Evolutionary conservation across 495 filamentous ascomycete genomes (phyloP), one percentile per base, ranked within the genome.

Genomic region (Podospora australis): DNA sequence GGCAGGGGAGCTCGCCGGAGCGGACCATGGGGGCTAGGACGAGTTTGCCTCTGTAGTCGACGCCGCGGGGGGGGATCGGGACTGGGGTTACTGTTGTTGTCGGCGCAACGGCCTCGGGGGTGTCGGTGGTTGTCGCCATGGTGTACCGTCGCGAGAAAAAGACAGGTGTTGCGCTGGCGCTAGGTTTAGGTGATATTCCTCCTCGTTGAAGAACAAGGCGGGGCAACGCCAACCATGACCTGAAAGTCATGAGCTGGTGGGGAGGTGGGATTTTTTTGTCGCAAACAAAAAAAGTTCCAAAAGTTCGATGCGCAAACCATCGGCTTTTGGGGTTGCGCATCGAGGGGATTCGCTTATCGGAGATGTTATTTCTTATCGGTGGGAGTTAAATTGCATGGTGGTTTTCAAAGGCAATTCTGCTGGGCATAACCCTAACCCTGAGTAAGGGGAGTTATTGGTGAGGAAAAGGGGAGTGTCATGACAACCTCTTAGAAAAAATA

Each of bases 1-100:
- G 82, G 7, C 86, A 89, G 4, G 94, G 94, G 14, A 96, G 73
- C 70, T 99, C 92, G 55, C 94, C 94, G 21, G 86, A 90, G 29
- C 92, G 83, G 20, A 98, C 92, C 92, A 98, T 98, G 30, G 92
- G 92, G 20, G 92, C 92, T 25, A 99, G 83, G 25, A 96, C 94
- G 50, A 96, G 66, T 68, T 94, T 96, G 58, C 83, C 84, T 54
- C 90, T 80, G 67, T 94, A 96, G 70, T 96, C 90, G 62, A 95
- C 88, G 46, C 90, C 90, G 63, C 84, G 85, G 49, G 75, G 77
- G 44, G 90, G 90, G 61, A 95, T 95, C 39, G 88, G 83, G 24
- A 94, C 85, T 52, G n/a, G 19, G 10, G 14, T 19, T 16, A 36
- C 32, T 36, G 32, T 19, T n/a, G 5, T 36, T 13, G 76, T 70